Evolutionary conservation across 2,329 filamentous ascomycete genomes (phyloP), one percentile per base, ranked within the genome.

Genomic region (Scytalidium sp.): DNA sequence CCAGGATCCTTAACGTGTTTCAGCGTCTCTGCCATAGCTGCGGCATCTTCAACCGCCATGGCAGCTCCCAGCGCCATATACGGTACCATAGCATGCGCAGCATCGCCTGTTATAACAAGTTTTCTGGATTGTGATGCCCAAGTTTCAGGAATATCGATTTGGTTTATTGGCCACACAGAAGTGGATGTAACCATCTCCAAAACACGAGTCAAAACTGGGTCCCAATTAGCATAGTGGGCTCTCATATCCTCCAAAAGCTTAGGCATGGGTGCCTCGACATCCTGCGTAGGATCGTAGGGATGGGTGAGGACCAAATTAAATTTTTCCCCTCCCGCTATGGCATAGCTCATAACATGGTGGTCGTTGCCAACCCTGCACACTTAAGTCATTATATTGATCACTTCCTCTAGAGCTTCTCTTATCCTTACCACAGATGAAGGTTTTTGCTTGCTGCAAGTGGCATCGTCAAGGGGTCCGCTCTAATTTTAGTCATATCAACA

Each of bases 41-140:
- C 63, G 8, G 67, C 71, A 56, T 73, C 69, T 56, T 72, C 70
- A 67, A 72, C 72, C 2, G 65, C 64, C 8, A 67, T 72, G n/a
- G 69, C 69, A 19, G 69, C 70, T 9, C 70, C 70, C 53, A 73
- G 70, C 4, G 69, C 69, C 64, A 71, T 68, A 53, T 70, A 99
- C 0, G 94, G 94, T 0, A 99, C 91, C 85, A 99, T 97, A 50
- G 95, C 94, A 67, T 99, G 94, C 0, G 94, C 92, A 7, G 94
- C 91, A 65, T 99, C 94, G 51, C 94, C 94, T 27, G 99, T 67
- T 44, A 99, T 89, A 52, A 96, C 90, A 8, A 74, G 61, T 45
- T 70, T 72, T 55, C 65, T 68, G 43, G 65, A 60, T 3, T 64
- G 56, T 42, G 65, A 71, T 2, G 67, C 70, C 70, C 70, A 74